phyloP scores from a whole-genome alignment of 768 basidiomycete species.

The Cystobasidium ongulense region DNA sequence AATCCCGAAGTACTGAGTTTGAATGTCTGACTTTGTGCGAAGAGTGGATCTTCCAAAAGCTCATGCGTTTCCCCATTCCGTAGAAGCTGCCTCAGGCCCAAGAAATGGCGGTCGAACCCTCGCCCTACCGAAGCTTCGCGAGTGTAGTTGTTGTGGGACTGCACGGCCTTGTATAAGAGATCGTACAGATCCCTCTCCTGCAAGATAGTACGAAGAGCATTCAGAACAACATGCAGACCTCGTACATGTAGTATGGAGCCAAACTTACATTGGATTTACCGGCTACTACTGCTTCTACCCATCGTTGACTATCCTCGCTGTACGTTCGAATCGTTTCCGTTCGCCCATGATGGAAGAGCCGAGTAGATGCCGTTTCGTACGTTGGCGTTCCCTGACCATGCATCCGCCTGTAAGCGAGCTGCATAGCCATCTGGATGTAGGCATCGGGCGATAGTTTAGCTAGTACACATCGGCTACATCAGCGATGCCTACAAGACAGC shows the following conservation, averaged over 20 bases:
- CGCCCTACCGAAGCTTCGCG: constrained; percentile 86
- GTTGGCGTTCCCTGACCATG: constrained; percentile 44
- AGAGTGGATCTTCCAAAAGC: constrained; percentile 49
- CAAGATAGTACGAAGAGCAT: neutral
- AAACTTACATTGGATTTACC: constrained; percentile 40
- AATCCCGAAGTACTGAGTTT: constrained; percentile 83
- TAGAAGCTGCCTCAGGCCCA: constrained; percentile 58
- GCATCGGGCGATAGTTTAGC: constrained; percentile 75
- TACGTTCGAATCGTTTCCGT: constrained; percentile 93
- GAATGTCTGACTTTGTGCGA: constrained; percentile 69
- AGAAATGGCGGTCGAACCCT: constrained; percentile 67
- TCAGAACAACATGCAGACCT: neutral
- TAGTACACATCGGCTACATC: constrained; percentile 38
- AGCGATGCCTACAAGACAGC: constrained; percentile 36
- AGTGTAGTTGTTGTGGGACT: constrained; percentile 64
- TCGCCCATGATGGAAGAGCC: constrained; percentile 78
- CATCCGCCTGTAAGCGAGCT: constrained; percentile 86
- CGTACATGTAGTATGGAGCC: too few relatives aligned
- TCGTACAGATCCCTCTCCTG: constrained; percentile 48
- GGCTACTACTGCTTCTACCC: constrained; percentile 73
- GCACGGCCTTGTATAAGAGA: constrained; percentile 61
- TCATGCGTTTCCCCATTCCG: constrained; percentile 56
- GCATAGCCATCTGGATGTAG: constrained; percentile 89
- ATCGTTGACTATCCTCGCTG: constrained; percentile 71
- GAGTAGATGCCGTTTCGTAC: constrained; percentile 90